Base-by-base conservation (phyloP, 139 green algal genomes). In the Closterium sp. region DNA sequence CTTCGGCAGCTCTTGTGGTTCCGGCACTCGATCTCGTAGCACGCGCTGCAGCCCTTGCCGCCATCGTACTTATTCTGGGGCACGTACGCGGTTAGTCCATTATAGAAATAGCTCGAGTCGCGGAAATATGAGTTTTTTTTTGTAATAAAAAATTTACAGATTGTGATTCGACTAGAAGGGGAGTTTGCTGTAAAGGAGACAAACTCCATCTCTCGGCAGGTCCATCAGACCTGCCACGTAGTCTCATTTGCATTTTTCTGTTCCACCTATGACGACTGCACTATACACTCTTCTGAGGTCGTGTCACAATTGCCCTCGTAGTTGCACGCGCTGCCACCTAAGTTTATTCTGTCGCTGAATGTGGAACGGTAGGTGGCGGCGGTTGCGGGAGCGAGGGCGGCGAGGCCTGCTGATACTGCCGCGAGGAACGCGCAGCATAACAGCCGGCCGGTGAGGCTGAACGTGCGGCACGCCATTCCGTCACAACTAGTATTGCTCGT, bases 11-110 rank as follows among this genome's bases (percentile, higher is more conserved):
- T 33, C 31, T 87, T 33, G 84, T 87, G 84, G 84, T 4, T 87
- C 84, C 19, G 19, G 84, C 84, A 87, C 84, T 33, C 31, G 31
- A 87, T 33, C 84, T 87, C 84, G 84, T 87, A 87, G 84, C 84
- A 87, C 31, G 31, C 30, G 31, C 84, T 23, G 84, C 84, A 87
- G 31, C 84, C 84, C 31, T 33, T 33, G 84, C 84, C 84, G 31
- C 84, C 84, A 16, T 33, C 84, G 84, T 87, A 87, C 55, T 76
- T 76, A 76, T 76, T 76, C 25, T 76, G 55, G 55, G 55, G 55
- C 55, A 76, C 16, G 55, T 76, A 76, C 55, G 55, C 55, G 55
- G 55, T 76, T 19, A 76, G 55, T 19, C 55, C 55, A 0, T 76
- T 76, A 19, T 76, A 76, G 55, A 76, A 76, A 76, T 76, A 76